Evolutionary conservation across 495 filamentous ascomycete genomes (phyloP), one percentile per base, ranked within the genome.

Genomic region (Lepraria neglecta): DNA sequence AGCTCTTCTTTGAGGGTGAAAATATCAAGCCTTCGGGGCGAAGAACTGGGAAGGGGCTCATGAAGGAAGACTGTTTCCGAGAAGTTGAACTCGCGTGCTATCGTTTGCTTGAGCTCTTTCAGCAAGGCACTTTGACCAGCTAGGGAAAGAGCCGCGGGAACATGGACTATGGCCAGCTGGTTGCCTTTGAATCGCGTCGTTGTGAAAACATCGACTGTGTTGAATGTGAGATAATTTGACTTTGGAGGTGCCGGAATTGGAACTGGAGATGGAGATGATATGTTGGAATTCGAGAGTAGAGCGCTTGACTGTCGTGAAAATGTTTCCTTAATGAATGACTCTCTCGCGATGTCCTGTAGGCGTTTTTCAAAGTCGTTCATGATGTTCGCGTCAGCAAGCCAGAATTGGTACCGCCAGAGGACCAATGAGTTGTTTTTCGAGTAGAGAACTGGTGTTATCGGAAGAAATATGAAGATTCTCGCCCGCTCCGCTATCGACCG

Each of bases 51-150:
- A 47, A 30, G 6, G 38, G 64, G 58, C 15, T 78, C 75, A 69
- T 90, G 82, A 15, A 94, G 73, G 73, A 92, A 95, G 56, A 91
- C 86, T 1, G 85, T 92, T 68, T 94, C 90, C 4, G 87, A 90
- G 65, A 90, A 78, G 64, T 92, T 92, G 84, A 94, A 94, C 73
- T 95, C 90, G 35, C 70, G 67, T 3, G 89, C 83, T 42, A 95
- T 85, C 47, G 65, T 71, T 72, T 85, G 87, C 66, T 88, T 88
- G 61, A 77, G 73, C 0, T 73, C 69, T 63, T 84, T 81, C 11
- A 70, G 67, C 58, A 83, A 65, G 24, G 65, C 69, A 21, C 68
- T 43, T 42, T 42, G 44, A 27, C 59, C 46, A 1, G 0, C 71
- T 42, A 47, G 60, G 54, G 58, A 31, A 3, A 52, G 47, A 33